Base-by-base conservation (phyloP, 164 flowering plant species). In the Malania oleifera region DNA sequence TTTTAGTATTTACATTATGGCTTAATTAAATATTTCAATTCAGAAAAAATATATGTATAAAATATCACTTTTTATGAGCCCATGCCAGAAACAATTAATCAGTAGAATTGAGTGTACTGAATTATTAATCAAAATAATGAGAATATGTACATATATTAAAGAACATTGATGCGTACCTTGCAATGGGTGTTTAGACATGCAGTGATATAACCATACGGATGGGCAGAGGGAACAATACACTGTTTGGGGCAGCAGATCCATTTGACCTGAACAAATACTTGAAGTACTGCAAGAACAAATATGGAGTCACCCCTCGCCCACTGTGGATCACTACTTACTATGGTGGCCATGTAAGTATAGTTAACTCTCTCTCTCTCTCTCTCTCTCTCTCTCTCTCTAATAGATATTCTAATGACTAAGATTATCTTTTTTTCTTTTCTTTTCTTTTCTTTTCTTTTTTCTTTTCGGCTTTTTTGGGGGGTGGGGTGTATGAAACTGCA, bases 241-340 rank as follows among this genome's bases (percentile, higher is more conserved):
- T 87, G 87, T 84, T 77, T 56, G 79, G 53, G 41, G 60, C 68
- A 0, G 26, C 46, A 6, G n/a, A n/a, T n/a, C 80, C 82, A 0
- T 81, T 74, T 52, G 53, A 62, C 65, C 65, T 84, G 4, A 48
- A 27, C 3, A 46, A 45, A 17, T 75, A 41, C 60, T 60, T 43
- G 1, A 22, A 69, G 20, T 0, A 39, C 0, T 87, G 95, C 63
- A 54, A 59, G 18, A 7, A 10, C 19, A 0, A 0, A 1, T 87
- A 57, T 57, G 79, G 79, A 6, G 84, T 87, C 49, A 13, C 47
- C n/a, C 90, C 86, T 24, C 73, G 81, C 48, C 85, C 85, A 19
- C 87, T 84, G 44, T 87, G 91, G 95, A 54, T 75, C 46, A 73
- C 82, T 1, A 80, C 83, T 23, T 77, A 84, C 19, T 87, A 70